Evolutionary conservation across 75 land plant genomes (phyloP).

Genomic region (Selaginella tamariscina): DNA sequence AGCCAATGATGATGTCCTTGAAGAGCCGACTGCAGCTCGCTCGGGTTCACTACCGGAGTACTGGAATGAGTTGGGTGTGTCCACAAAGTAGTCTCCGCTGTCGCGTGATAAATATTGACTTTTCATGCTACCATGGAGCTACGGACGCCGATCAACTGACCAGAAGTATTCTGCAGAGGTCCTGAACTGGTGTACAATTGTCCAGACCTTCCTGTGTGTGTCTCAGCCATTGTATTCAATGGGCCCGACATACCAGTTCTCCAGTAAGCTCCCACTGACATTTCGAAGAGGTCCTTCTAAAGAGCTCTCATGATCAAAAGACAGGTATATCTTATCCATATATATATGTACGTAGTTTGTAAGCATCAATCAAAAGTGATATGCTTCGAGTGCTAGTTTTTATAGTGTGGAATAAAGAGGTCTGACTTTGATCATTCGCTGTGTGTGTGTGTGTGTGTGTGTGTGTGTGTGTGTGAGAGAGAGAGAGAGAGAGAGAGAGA

Average conservation of each 20-base stretch:
- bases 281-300: slow-evolving; percentile 83
- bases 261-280: slow-evolving; percentile 93
- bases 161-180: slow-evolving; percentile 73
- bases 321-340: too few relatives aligned
- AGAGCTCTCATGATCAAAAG: slow-evolving; percentile 83
- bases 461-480: too few relatives aligned
- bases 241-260: slow-evolving; percentile 92
- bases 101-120: slow-evolving; percentile 95
- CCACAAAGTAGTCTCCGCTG: slow-evolving; percentile 86
- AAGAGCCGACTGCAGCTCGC: slow-evolving; percentile 84
- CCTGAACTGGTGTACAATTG: slow-evolving; percentile 76
- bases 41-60: slow-evolving; percentile 58
- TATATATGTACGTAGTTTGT: too few relatives aligned
- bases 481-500: too few relatives aligned
- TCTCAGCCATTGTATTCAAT: slow-evolving; percentile 57
- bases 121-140: slow-evolving; percentile 79
- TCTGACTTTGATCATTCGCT: too few relatives aligned
- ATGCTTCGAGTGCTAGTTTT: too few relatives aligned
- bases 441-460: too few relatives aligned
- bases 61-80: slow-evolving; percentile 77
- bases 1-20: slow-evolving; percentile 77
- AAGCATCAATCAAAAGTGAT: too few relatives aligned
- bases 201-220: slow-evolving; percentile 72
- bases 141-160: slow-evolving; percentile 73
- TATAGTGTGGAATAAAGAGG: too few relatives aligned